A percentile compares a stretch with the other conserved stretches of the same genome.
Evolutionary conservation across 192 early-diverging fungal genomes (phyloP).

Genomic region (Radiomyces spectabilis): DNA sequence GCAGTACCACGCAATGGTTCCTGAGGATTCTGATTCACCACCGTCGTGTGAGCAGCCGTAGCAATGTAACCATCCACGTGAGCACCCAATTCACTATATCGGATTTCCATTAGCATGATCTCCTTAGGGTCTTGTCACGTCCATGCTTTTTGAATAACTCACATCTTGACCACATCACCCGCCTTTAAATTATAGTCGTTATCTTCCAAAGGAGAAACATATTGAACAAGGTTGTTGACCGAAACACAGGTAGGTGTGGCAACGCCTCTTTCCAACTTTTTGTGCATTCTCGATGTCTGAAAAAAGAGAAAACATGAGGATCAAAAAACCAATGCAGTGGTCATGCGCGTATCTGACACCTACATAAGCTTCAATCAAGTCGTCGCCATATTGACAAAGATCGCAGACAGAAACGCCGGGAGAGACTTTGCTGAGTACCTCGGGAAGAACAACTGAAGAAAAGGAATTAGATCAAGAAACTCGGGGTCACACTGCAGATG

Average conservation of each 20-base stretch:
- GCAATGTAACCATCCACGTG: slow-evolving; percentile 92
- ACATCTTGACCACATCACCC: slow-evolving; percentile 87
- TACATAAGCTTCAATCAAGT: slow-evolving; percentile 53
- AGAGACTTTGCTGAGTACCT: slow-evolving; percentile 41
- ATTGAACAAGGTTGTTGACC: slow-evolving; percentile 73
- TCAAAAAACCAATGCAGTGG: background rate
- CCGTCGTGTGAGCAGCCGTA: slow-evolving; percentile 73
- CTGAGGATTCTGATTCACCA: slow-evolving; percentile 57
- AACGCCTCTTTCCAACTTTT: slow-evolving; percentile 65
- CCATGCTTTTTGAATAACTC: slow-evolving; percentile 7
- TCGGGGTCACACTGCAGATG: background rate
- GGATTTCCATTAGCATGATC: background rate
- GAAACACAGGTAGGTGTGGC: slow-evolving; percentile 82
- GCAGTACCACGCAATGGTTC: slow-evolving; percentile 40
- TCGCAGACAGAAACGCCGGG: slow-evolving; percentile 55
- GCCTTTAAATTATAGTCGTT: slow-evolving; percentile 57
- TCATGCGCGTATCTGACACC: slow-evolving; percentile 7
- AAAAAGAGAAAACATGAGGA: background rate
- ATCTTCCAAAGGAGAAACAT: slow-evolving; percentile 62
- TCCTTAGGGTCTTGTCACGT: background rate
- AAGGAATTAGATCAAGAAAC: background rate
- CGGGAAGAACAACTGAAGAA: slow-evolving; percentile 44
- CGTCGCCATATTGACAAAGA: slow-evolving; percentile 61
- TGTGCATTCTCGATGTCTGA: slow-evolving; percentile 52
- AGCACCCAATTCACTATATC: slow-evolving; percentile 66